These are phyloP conservation scores for Heimioporus sp. DNA, from an alignment of 768 basidiomycete species.

Conservation along the genomic window DNA sequence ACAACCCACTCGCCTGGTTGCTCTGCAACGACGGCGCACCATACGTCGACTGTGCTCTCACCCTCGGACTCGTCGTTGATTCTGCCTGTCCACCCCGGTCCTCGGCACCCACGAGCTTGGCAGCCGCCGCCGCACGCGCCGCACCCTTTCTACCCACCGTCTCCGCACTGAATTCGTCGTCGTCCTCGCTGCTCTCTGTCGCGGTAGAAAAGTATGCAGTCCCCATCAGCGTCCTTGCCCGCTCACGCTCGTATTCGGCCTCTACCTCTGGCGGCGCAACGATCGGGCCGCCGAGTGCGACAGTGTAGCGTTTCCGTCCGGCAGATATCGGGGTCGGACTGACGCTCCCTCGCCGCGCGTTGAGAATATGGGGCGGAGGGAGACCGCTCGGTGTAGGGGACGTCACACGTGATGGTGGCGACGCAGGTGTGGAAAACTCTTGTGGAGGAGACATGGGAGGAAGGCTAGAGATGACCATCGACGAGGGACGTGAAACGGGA, in stretches of 20 bases:
- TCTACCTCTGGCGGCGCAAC: slow-evolving; percentile 35
- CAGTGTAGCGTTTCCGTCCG: slow-evolving; percentile 75
- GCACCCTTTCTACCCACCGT: slow-evolving; percentile 57
- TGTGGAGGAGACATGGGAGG: slow-evolving; percentile 29
- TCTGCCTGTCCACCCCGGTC: slow-evolving; percentile 10
- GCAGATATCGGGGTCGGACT: slow-evolving; percentile 62
- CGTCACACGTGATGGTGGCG: slow-evolving; percentile 20
- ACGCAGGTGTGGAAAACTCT: slow-evolving; percentile 18
- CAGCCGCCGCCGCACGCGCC: slow-evolving; percentile 30
- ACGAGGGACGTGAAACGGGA: slow-evolving; percentile 37
- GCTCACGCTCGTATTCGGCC: slow-evolving; percentile 30
- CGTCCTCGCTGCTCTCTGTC: slow-evolving; percentile 35
- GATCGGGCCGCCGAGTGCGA: slow-evolving; percentile 77
- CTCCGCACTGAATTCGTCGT: slow-evolving; percentile 34
- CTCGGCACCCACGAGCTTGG: slow-evolving; percentile 32
- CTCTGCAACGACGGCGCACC: slow-evolving; percentile 33
- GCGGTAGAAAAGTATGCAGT: slow-evolving; percentile 45
- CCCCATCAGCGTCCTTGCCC: slow-evolving; percentile 29
- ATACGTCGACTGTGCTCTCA: slow-evolving; percentile 62
- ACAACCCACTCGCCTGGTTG: slow-evolving; percentile 21
- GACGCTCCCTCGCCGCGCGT: slow-evolving; percentile 51
- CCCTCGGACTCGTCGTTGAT: slow-evolving; percentile 25
- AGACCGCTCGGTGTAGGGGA: slow-evolving; percentile 32
- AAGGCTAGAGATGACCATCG: slow-evolving; percentile 45
- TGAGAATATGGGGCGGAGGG: slow-evolving; percentile 41